Base-by-base conservation (phyloP, 768 basidiomycete species). In the Lentinula guzmanii region DNA sequence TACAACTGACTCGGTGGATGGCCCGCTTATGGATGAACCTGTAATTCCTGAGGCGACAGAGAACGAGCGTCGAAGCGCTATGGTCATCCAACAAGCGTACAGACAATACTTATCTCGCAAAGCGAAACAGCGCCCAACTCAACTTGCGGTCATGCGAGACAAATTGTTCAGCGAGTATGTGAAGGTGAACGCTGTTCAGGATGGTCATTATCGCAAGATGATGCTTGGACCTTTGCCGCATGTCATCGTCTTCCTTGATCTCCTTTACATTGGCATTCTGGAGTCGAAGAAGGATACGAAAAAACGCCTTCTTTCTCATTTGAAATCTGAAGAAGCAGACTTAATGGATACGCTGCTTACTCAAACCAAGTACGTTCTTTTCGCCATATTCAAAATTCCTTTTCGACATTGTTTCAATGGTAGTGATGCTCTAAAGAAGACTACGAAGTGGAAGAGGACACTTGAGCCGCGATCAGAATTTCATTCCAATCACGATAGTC, bases 11-110 rank as follows among this genome's bases (percentile, higher is more conserved):
- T 4, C 43, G 52, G 5, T 46, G 58, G 11, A 62, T 62, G 8
- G 59, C 61, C 24, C 64, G 37, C 3, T 51, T 35, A 53, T 66
- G 18, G 63, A 71, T 58, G 60, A 62, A 31, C 62, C 66, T 35
- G 64, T 54, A 1, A 64, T 58, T 1, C 67, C 63, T 39, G 64
- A 63, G n/a, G 67, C 61, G 18, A 69, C 74, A 1, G 64, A 66
- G 15, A 67, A 67, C 2, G 75, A 77, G 52, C 64, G 67, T 3
- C 16, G 10, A 0, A 70, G 70, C 3, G 75, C 68, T 3, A 18
- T 28, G 8, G 63, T 58, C 13, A 70, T 75, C 34, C 70, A 71
- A 62, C 58, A 48, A 15, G 52, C 65, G 5, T 69, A 64, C 61
- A 62, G 50, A 37, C 61, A 50, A 31, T 63, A 56, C 18, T 28